These are phyloP conservation scores for Fusarium bulbicola DNA, from an alignment of 2,329 filamentous ascomycete species.

Conservation along the genomic window DNA sequence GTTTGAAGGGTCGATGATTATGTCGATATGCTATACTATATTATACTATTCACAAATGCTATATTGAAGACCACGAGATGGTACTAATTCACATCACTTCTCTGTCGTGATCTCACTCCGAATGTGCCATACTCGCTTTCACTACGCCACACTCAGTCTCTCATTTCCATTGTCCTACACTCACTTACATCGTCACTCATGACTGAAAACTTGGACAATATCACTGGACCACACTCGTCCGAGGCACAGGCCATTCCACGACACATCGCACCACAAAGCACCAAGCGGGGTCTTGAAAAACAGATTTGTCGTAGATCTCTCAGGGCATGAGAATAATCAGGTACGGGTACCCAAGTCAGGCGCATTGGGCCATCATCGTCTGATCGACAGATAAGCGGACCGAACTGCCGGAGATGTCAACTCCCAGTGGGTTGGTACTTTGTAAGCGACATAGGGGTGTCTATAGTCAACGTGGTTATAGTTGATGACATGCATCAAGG, in stretches of 20 bases:
- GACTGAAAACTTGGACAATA: neutral
- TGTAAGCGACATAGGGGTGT: neutral
- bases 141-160: neutral
- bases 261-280: constrained; percentile 1
- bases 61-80: constrained; percentile 22
- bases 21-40: constrained; percentile 19
- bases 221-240: neutral
- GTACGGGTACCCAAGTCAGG: neutral
- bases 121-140: neutral
- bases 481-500: neutral
- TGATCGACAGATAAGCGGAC: constrained; percentile 14
- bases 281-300: neutral
- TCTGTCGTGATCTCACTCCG: neutral
- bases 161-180: neutral
- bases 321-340: neutral
- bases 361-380: neutral
- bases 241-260: constrained; percentile 18
- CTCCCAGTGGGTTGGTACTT: neutral
- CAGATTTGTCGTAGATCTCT: neutral
- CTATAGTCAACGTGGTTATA: neutral
- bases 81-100: constrained; percentile 1
- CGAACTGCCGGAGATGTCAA: neutral
- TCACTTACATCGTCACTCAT: neutral
- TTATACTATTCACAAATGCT: constrained; percentile 16
- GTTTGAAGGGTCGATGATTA: constrained; percentile 5